These are phyloP conservation scores for Pyrus pyrifolia DNA, from an alignment of 306 rosid species.

Conservation along the genomic window DNA sequence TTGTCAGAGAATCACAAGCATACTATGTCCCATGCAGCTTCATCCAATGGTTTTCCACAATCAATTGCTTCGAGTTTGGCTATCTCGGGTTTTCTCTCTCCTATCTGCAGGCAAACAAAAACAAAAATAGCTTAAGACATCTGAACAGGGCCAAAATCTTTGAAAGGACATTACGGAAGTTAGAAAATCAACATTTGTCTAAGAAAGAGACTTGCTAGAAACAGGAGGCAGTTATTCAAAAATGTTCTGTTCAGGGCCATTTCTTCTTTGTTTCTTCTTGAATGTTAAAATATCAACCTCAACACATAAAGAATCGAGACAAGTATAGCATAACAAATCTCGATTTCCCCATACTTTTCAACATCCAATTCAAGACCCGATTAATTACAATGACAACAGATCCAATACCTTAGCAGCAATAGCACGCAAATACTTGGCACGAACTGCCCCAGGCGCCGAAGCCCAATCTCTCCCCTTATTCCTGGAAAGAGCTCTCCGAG, in stretches of 20 bases:
- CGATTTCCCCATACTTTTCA: neutral
- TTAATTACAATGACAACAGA: neutral
- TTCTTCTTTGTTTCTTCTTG: neutral
- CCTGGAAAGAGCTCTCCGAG: slow-evolving; percentile 57
- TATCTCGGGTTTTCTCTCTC: slow-evolving; percentile 48
- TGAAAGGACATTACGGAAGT: neutral
- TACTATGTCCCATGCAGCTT: slow-evolving; percentile 90
- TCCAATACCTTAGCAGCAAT: slow-evolving; percentile 71
- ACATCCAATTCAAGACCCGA: neutral
- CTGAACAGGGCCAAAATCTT: neutral
- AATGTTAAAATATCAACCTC: neutral
- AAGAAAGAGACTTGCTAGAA: neutral
- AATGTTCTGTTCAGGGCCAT: neutral
- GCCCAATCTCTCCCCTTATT: slow-evolving; percentile 82
- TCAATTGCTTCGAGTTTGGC: slow-evolving; percentile 76
- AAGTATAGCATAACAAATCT: neutral
- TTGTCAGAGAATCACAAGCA: slow-evolving; percentile 2
- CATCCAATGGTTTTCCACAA: slow-evolving; percentile 88
- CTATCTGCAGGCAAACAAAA: slow-evolving; percentile 35
- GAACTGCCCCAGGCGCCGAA: slow-evolving; percentile 65
- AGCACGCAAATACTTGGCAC: slow-evolving; percentile 87
- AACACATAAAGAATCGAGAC: neutral
- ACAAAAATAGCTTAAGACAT: neutral
- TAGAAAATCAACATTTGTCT: too few species aligned
- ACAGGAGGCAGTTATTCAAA: neutral